Evolutionary conservation across 495 filamentous ascomycete species (phyloP), one percentile per base, ranked within the genome.

Genomic region (Astrothelium macrocarpum): DNA sequence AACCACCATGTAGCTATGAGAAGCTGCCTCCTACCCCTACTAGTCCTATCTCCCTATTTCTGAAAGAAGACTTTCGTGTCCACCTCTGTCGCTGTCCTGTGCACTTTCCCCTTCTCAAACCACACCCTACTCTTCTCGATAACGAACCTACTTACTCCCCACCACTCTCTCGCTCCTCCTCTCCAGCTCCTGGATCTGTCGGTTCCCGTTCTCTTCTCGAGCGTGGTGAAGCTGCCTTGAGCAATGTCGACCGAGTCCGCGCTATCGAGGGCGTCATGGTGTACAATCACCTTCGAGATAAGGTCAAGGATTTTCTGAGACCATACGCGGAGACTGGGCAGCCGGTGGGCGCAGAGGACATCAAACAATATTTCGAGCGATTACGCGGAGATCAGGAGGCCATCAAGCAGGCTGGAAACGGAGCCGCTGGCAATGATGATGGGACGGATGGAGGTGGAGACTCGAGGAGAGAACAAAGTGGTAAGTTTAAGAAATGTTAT

Each of bases 241-340:
- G 84, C 73, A 92, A 88, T 65, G 84, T 98, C 23, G 94, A 97
- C 72, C 86, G 94, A 1, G 91, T 97, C 20, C 79, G 86, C 23
- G 94, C 94, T 2, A 96, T 98, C 66, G 92, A 98, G 74, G 94
- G 94, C 23, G 93, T 95, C 12, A 96, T 96, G 90, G 90, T 89
- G 14, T 98, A 97, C 74, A 96, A 96, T 68, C 85, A 94, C 66
- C 81, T 98, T 25, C 92, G 93, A 67, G 93, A 97, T 58, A 92
- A 93, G 70, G 84, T 98, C 16, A 97, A 91, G 80, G 84, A 83
- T 2, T 97, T 98, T 72, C 81, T 98, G 64, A 82, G 88, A 71
- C 89, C 95, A 60, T 98, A 96, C 75, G 94, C 94, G 2, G 93
- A 95, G 73, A 91, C 85, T 65, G 91, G 91, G 0, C 76, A 87